These are phyloP conservation scores for Colletotrichum agaves DNA, from an alignment of 2,329 filamentous ascomycete species.

Conservation along the genomic window DNA sequence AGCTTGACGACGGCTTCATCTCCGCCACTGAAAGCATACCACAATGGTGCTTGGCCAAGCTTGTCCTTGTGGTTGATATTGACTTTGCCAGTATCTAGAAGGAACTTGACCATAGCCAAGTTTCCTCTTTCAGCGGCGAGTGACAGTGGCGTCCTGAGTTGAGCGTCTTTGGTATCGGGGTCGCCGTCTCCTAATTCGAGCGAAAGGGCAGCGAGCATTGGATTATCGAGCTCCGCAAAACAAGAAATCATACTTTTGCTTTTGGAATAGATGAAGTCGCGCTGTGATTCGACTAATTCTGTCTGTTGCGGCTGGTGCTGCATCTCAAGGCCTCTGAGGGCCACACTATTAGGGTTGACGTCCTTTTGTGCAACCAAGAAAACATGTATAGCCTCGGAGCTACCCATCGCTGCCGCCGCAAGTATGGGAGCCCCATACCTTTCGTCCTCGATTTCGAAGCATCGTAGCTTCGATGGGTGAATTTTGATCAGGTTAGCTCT, in stretches of 20 bases:
- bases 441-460: background rate
- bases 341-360: background rate
- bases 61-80: background rate
- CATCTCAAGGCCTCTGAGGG: background rate
- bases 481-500: background rate
- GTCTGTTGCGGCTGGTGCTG: too few relatives aligned
- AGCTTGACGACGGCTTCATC: fast-evolving
- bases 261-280: fast-evolving
- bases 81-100: fast-evolving
- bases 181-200: background rate
- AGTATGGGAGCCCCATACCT: background rate
- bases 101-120: background rate
- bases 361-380: background rate
- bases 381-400: background rate
- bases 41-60: background rate
- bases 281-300: background rate
- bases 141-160: background rate
- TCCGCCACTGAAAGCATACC: fast-evolving
- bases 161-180: fast-evolving
- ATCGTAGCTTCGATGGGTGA: fast-evolving
- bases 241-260: fast-evolving
- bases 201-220: background rate
- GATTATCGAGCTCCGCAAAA: background rate
- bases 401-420: fast-evolving
- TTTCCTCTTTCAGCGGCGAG: fast-evolving